Evolutionary conservation across 2,329 filamentous ascomycete species (phyloP), one percentile per base, ranked within the genome.

Genomic region (Bertia moriformis): DNA sequence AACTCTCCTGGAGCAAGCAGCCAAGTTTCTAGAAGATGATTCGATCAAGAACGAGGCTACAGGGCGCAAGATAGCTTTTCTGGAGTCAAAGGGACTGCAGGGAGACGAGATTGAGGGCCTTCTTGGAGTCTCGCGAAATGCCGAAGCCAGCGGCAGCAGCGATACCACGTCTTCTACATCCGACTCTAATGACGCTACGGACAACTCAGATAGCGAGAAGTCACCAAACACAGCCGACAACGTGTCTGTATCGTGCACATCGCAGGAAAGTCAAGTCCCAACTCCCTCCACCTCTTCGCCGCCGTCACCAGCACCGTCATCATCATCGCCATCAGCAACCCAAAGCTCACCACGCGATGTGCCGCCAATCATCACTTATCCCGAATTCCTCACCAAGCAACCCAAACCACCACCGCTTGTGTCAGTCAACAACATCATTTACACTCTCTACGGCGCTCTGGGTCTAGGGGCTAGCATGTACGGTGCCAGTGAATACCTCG

Each of bases 321-420:
- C 24, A 29, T 29, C 24, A 10, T 10, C 24, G 10, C 10, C 24
- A n/a, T 10, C 24, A 29, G 24, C 24, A 10, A 29, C 24, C n/a
- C 10, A 29, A 10, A 10, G 10, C 24, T 10, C 49, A 5, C 44
- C 53, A 40, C 59, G 59, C 49, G 65, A 69, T 27, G 54, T 68
- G 18, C 67, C 73, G 14, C 74, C 74, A 3, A 76, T 80, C 42
- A 74, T 80, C 44, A 78, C 75, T 36, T 80, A 80, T 48, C 74
- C 74, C 3, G 74, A 80, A 51, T 79, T 78, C 48, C 65, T 79
- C 30, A 59, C 73, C 35, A 64, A 74, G 43, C 61, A 71, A 7
- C 60, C 65, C 44, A 72, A 73, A 45, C 71, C 70, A 7, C 70
- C 73, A 13, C 73, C 74, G 0, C 61, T 79, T 14, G 66, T 79